A percentile compares a stretch with the other conserved stretches of the same genome.
These are phyloP conservation scores for Candida odintsovae DNA, from an alignment of 805 yeast genomes.

Conservation along the genomic window DNA sequence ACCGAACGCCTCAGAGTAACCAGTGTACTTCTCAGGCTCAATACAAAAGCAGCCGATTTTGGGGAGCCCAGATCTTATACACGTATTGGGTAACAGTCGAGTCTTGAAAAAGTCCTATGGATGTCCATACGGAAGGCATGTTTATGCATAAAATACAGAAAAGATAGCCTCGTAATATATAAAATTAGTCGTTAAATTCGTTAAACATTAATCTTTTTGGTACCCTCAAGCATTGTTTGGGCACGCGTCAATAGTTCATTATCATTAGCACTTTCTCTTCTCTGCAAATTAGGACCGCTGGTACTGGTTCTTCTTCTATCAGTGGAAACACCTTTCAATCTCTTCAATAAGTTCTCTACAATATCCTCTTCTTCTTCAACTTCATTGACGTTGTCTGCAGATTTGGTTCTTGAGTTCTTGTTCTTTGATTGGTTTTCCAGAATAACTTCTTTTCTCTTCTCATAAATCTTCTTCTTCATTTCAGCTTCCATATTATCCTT, in stretches of 20 bases:
- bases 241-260: slow-evolving; percentile 19
- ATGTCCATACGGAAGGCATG: slow-evolving; percentile 68
- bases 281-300: slow-evolving; percentile 1
- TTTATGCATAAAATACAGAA: slow-evolving; percentile 26
- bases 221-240: slow-evolving; percentile 23
- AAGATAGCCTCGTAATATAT: neutral
- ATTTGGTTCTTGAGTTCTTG: slow-evolving; percentile 12
- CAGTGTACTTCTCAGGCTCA: too few relatives aligned
- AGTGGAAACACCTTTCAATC: slow-evolving; percentile 61
- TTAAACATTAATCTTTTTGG: slow-evolving; percentile 13
- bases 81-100: too few relatives aligned
- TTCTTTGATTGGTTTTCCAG: slow-evolving; percentile 7
- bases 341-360: slow-evolving; percentile 84
- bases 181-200: neutral
- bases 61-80: too few relatives aligned
- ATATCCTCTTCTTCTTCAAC: slow-evolving; percentile 35
- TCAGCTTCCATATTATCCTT: slow-evolving; percentile 60
- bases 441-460: slow-evolving; percentile 56
- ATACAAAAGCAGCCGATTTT: too few relatives aligned
- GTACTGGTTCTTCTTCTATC: slow-evolving; percentile 22
- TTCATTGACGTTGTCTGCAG: slow-evolving; percentile 27
- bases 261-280: slow-evolving; percentile 9
- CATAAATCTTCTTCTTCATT: slow-evolving; percentile 60
- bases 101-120: too few relatives aligned
- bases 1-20: too few relatives aligned